Evolutionary conservation across 306 rosid species (phyloP).

Genomic region (Mucuna pruriens): DNA sequence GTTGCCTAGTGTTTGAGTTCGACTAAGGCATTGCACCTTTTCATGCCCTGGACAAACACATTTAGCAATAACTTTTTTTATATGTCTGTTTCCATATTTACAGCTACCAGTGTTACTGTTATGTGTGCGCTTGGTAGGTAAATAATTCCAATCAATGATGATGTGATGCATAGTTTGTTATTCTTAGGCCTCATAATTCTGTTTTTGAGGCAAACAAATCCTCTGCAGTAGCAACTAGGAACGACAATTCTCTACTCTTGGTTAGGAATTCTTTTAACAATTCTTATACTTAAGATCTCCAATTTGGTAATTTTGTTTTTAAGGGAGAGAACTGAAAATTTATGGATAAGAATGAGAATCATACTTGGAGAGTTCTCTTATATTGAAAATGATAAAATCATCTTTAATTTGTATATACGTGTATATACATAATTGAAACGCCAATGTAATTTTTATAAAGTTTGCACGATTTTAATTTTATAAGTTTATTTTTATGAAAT

Average conservation of each 20-base stretch:
- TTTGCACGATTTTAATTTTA: too few relatives aligned
- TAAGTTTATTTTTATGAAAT: too few relatives aligned
- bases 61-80: neutral
- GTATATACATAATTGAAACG: too few relatives aligned
- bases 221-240: neutral
- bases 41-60: neutral
- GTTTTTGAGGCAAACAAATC: constrained; percentile 13
- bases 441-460: too few relatives aligned
- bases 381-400: too few relatives aligned
- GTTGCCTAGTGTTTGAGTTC: neutral
- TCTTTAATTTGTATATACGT: too few relatives aligned
- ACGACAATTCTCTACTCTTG: neutral
- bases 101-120: neutral
- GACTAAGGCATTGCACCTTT: neutral
- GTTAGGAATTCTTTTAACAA: neutral
- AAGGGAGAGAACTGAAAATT: neutral
- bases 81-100: neutral
- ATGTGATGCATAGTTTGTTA: constrained; percentile 1
- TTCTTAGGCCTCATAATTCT: constrained; percentile 36
- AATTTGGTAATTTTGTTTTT: too few relatives aligned
- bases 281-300: neutral
- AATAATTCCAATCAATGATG: constrained; percentile 11
- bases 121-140: constrained; percentile 7
- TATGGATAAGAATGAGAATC: too few relatives aligned
- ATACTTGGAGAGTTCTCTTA: too few relatives aligned